Base-by-base conservation (phyloP, 352 stramenopile genomes). In the Pythium coloratum region DNA sequence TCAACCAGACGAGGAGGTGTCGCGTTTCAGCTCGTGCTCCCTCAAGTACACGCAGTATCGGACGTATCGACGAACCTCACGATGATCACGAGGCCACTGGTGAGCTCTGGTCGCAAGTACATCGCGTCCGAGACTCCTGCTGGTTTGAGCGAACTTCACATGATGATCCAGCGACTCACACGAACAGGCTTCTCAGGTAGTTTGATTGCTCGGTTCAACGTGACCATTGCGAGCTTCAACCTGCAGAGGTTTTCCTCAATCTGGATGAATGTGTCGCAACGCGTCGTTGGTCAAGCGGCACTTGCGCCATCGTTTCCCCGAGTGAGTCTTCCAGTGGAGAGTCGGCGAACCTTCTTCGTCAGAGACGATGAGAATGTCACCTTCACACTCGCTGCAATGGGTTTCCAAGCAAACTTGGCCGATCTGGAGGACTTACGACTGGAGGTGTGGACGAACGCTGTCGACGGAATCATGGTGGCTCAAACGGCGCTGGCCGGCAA, bases 351-450 rank as follows among this genome's bases (percentile, higher is more conserved):
- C 0, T 83, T 87, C 32, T 60, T 76, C 44, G 62, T 85, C 10
- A 36, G 18, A 5, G 76, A 88, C 14, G 74, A 86, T 57, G 69
- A 84, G 55, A 82, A 69, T 46, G 65, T 84, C 8, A 76, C 65
- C 0, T 78, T 88, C 16, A 59, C 60, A 16, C 46, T 88, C 1
- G 54, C 69, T 2, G 51, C 80, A 0, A 59, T 84, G 36, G 76
- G 71, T 0, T 54, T 85, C 5, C 71, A 72, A 44, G 66, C 54
- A 6, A 56, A 59, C 16, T 44, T 73, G 38, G 70, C 65, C 0
- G 78, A 87, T 54, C 51, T 84, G 8, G 34, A 16, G 1, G 46
- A 54, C 10, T 8, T 70, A 6, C 46, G 33, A 4, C 30, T 72
- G 1, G 51, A 64, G 13, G 54, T 64, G 2, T 40, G 8, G n/a